Evolutionary conservation across 805 yeast genomes (phyloP).

Genomic region (Yamadazyma nakazawae): DNA sequence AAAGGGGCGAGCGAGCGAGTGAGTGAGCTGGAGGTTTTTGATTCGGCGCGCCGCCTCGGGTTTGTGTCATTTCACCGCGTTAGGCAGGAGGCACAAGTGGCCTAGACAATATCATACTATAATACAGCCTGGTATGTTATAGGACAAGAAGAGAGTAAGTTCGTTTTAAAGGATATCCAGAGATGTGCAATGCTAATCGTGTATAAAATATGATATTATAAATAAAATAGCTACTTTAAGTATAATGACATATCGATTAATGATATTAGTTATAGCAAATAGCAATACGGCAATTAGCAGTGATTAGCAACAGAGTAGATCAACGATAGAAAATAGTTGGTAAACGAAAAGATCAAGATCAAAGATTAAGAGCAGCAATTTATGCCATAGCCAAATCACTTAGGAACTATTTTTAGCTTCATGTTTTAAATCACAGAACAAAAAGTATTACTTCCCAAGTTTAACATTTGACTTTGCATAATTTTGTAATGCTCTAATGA

Average conservation of each 20-base stretch:
- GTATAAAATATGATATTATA: neutral
- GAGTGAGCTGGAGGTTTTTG: conserved; percentile 6
- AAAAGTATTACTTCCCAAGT: conserved; percentile 62
- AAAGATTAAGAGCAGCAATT: too few species aligned
- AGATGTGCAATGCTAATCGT: neutral
- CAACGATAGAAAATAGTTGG: neutral
- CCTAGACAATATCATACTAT: too few species aligned
- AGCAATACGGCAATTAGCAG: neutral
- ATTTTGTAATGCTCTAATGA: conserved; percentile 70
- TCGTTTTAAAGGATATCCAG: too few species aligned
- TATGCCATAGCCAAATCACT: too few species aligned
- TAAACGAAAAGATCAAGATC: too few species aligned
- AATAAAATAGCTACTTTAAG: neutral
- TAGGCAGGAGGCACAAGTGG: neutral
- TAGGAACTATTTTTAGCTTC: too few species aligned
- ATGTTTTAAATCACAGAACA: too few species aligned
- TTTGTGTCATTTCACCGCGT: conserved; percentile 8
- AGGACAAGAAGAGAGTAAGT: too few species aligned
- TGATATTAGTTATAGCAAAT: too few species aligned
- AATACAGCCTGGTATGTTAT: too few species aligned
- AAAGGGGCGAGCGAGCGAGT: conserved; percentile 11
- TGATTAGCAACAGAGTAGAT: neutral
- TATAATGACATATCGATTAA: too few species aligned
- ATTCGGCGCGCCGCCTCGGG: conserved; percentile 3
- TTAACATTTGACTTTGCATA: conserved; percentile 82